Base-by-base conservation (phyloP, 345 rosid genomes). In the Noccaea bulbosa region DNA sequence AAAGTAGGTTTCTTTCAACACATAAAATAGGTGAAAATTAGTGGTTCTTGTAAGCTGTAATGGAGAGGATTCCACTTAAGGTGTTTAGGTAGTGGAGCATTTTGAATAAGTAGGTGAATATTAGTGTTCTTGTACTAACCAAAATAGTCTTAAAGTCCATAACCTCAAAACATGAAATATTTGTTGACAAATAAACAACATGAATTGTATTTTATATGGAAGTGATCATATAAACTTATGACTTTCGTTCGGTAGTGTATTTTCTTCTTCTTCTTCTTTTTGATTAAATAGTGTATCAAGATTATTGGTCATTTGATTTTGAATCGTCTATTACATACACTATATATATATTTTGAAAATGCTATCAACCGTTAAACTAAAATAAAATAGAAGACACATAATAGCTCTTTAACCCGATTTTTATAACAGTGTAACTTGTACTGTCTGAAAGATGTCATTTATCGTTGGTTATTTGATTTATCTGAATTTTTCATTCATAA, bases 61-160 rank as follows among this genome's bases (percentile, higher is more conserved):
- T 30, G 24, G 78, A 43, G 47, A 11, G 34, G 67, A 34, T 33
- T 50, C 68, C 68, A 74, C 72, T 44, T 51, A 11, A 37, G 40
- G 24, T 5, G 73, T 68, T 61, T 53, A 61, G 78, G 51, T 68
- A 61, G 58, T 75, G 69, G 58, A 68, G 69, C 73, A 74, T 53
- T 37, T 61, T 53, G 51, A 61, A 37, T 45, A 5, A 75, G 64
- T 62, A 37, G 74, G 78, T 75, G 69, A 54, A 46, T 27, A 45
- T 46, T 75, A 68, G 46, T 62, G 65, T 35, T 67, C 39, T 50
- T 66, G 45, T 66, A 55, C 65, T 73, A 49, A 32, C 54, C 72
- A 50, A 12, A 32, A 49, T 40, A 56, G 32, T 57, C 61, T 10
- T 52, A 17, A 30, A 33, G 32, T 65, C 49, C 60, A 56, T 40